Evolutionary conservation across 83 land plant species (phyloP).

Genomic region (Diphasiastrum complanatum): DNA sequence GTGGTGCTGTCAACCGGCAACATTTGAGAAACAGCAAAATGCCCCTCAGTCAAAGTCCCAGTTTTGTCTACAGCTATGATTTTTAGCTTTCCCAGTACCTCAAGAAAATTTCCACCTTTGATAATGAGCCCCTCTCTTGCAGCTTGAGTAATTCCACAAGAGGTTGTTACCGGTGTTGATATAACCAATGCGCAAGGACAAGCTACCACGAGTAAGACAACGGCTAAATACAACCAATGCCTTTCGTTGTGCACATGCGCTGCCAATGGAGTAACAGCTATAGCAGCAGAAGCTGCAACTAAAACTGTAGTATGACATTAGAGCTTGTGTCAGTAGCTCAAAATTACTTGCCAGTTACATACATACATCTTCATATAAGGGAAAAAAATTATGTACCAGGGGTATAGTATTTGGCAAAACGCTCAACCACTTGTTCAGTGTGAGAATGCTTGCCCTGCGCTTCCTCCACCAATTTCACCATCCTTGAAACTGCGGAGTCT

Average conservation of each 20-base stretch:
- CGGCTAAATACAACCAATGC: conserved; percentile 65
- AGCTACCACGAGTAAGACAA: conserved; percentile 83
- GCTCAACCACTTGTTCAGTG: conserved; percentile 64
- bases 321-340: not conserved
- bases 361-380: too few species aligned
- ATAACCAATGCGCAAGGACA: conserved; percentile 91
- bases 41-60: conserved; percentile 82
- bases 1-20: conserved; percentile 29
- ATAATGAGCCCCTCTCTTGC: conserved; percentile 64
- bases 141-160: conserved; percentile 78
- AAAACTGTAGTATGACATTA: conserved; percentile 43
- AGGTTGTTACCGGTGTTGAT: conserved; percentile 84
- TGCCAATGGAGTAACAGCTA: conserved; percentile 53
- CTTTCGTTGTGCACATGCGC: conserved; percentile 30
- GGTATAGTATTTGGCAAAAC: conserved; percentile 73
- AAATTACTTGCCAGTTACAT: too few species aligned
- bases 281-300: conserved; percentile 37
- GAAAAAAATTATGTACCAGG: conserved; percentile 45
- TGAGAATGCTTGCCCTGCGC: conserved; percentile 68
- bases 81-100: conserved; percentile 54
- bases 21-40: conserved; percentile 56
- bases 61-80: conserved; percentile 85
- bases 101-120: conserved; percentile 75
- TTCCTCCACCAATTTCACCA: conserved; percentile 81
- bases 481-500: conserved; percentile 72